phyloP scores from a whole-genome alignment of 306 rosid genomes.

The Prunus kanzakura region DNA sequence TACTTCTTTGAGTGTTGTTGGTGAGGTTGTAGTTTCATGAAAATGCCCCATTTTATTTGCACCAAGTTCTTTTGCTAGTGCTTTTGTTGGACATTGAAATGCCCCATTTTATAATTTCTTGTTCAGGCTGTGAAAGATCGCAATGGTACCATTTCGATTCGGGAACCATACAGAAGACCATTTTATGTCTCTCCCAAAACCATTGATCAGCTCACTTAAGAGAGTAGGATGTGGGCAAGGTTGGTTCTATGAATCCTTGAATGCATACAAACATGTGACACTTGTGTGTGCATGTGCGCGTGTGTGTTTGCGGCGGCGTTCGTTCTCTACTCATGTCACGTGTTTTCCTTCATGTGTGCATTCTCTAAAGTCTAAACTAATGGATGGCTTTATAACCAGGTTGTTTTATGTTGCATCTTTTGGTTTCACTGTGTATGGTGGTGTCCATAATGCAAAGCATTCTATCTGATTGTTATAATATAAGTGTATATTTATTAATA shows the following conservation, averaged over 20 bases:
- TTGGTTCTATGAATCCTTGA: constrained; percentile 26
- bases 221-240: constrained; percentile 96
- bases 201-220: constrained; percentile 79
- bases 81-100: background rate
- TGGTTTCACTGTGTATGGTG: too few relatives aligned
- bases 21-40: constrained; percentile 51
- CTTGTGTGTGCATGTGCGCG: too few relatives aligned
- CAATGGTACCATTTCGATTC: constrained; percentile 70
- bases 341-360: too few relatives aligned
- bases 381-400: too few relatives aligned
- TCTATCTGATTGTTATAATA: too few relatives aligned
- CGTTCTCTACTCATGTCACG: too few relatives aligned
- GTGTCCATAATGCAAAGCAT: too few relatives aligned
- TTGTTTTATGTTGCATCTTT: too few relatives aligned
- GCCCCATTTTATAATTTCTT: background rate
- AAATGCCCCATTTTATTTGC: too few relatives aligned
- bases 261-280: constrained; percentile 4
- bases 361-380: too few relatives aligned
- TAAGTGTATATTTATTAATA: too few relatives aligned
- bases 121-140: constrained; percentile 86
- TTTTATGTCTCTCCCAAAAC: constrained; percentile 85
- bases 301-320: too few relatives aligned
- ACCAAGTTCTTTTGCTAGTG: background rate
- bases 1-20: constrained; percentile 88
- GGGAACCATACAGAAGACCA: constrained; percentile 86